Evolutionary conservation across 257 asterid species (phyloP).

Genomic region (Perilla frutescens): DNA sequence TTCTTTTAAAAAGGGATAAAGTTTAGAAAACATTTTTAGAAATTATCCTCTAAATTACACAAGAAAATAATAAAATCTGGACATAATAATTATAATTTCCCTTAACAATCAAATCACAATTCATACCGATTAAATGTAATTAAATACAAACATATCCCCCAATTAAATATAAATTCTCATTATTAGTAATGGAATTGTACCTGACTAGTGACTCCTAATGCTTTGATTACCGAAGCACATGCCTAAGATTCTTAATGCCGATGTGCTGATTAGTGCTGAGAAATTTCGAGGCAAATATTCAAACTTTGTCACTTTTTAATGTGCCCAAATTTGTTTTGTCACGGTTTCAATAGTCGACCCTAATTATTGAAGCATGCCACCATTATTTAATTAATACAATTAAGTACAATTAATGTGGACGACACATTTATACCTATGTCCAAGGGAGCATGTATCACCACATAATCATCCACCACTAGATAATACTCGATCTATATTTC

Average conservation of each 20-base stretch:
- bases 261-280: slow-evolving; percentile 19
- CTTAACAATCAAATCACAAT: no score
- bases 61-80: neutral
- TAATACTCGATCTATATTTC: neutral
- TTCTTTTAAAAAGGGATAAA: neutral
- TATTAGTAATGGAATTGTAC: slow-evolving; percentile 15
- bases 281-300: slow-evolving; percentile 23
- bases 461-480: neutral
- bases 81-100: neutral
- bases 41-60: neutral
- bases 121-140: no score
- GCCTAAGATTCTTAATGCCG: slow-evolving; percentile 27
- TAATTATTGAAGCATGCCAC: slow-evolving; percentile 28
- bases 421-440: slow-evolving; percentile 9
- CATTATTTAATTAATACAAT: neutral
- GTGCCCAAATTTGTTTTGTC: slow-evolving; percentile 3
- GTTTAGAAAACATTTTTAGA: neutral
- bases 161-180: neutral
- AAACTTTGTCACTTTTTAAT: slow-evolving; percentile 19
- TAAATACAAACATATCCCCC: neutral
- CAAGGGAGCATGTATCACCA: neutral
- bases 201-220: neutral
- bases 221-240: slow-evolving; percentile 29
- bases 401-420: slow-evolving; percentile 15
- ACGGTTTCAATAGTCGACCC: slow-evolving; percentile 15